These are phyloP conservation scores for Dictyophora rubrovolvata DNA, from an alignment of 768 basidiomycete species.

Conservation along the genomic window DNA sequence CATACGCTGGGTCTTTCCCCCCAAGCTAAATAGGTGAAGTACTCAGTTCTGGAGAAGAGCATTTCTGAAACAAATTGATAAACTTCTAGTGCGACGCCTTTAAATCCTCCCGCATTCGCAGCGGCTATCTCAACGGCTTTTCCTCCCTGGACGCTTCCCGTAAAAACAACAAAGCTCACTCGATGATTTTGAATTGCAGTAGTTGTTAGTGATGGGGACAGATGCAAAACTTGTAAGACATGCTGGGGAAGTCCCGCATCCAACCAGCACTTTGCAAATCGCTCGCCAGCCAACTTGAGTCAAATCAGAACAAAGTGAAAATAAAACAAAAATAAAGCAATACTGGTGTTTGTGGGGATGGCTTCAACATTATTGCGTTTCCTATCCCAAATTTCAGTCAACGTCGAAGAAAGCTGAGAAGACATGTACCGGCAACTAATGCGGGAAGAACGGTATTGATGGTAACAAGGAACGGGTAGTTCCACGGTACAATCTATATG, in stretches of 20 bases:
- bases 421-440: slow-evolving; percentile 45
- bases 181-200: slow-evolving; percentile 51
- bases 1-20: slow-evolving; percentile 97
- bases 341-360: slow-evolving; percentile 87
- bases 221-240: slow-evolving; percentile 66
- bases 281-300: slow-evolving; percentile 56
- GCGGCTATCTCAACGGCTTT: slow-evolving; percentile 64
- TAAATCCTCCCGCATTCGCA: slow-evolving; percentile 58
- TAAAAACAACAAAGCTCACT: slow-evolving; percentile 83
- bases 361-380: slow-evolving; percentile 87
- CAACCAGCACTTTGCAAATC: slow-evolving; percentile 58
- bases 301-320: background rate
- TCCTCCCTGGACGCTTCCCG: slow-evolving; percentile 78
- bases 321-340: background rate
- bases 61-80: background rate
- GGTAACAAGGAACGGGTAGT: slow-evolving; percentile 82
- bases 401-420: background rate
- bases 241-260: slow-evolving; percentile 70
- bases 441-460: slow-evolving; percentile 92
- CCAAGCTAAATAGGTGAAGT: slow-evolving; percentile 58
- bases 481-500: slow-evolving; percentile 20
- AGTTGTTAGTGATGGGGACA: slow-evolving; percentile 52
- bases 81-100: slow-evolving; percentile 80
- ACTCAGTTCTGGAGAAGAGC: background rate
- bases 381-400: slow-evolving; percentile 26